phyloP scores from a whole-genome alignment of 2,329 filamentous ascomycete genomes.

The Delphinella strobiligena region DNA sequence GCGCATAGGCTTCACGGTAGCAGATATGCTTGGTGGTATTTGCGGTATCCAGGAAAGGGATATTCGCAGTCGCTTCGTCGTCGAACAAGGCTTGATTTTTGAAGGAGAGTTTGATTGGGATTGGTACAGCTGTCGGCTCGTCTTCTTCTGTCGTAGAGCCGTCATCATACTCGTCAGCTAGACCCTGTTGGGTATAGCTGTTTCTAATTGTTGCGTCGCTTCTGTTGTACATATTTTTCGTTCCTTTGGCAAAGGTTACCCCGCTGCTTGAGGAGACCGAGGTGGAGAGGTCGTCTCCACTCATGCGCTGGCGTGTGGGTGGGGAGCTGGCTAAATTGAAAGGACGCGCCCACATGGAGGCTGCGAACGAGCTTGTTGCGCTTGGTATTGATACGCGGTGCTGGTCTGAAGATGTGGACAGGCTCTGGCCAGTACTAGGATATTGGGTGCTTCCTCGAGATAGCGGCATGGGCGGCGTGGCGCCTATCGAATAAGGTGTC shows the following conservation, averaged over 20 bases:
- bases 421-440: slow-evolving; percentile 24
- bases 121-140: slow-evolving; percentile 20
- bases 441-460: slow-evolving; percentile 28
- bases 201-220: slow-evolving; percentile 17
- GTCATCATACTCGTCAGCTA: slow-evolving; percentile 17
- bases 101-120: slow-evolving; percentile 36
- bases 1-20: slow-evolving; percentile 46
- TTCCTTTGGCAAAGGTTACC: slow-evolving; percentile 36
- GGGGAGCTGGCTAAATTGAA: slow-evolving; percentile 27
- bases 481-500: slow-evolving; percentile 40
- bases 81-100: slow-evolving; percentile 48
- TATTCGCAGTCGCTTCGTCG: slow-evolving; percentile 33
- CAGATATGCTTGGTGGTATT: slow-evolving; percentile 36
- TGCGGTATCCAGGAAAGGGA: slow-evolving; percentile 37
- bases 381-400: slow-evolving; percentile 21
- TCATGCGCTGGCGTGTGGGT: slow-evolving; percentile 19
- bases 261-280: slow-evolving; percentile 26
- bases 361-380: slow-evolving; percentile 27
- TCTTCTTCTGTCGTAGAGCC: slow-evolving; percentile 25
- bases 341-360: slow-evolving; percentile 27
- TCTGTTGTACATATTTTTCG: slow-evolving; percentile 17
- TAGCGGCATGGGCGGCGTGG: slow-evolving; percentile 35
- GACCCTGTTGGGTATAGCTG: slow-evolving; percentile 14
- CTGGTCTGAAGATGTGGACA: slow-evolving; percentile 30
- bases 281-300: slow-evolving; percentile 27